Evolutionary conservation across 2,329 filamentous ascomycete genomes (phyloP).

Genomic region (Cladosporium sp.): DNA sequence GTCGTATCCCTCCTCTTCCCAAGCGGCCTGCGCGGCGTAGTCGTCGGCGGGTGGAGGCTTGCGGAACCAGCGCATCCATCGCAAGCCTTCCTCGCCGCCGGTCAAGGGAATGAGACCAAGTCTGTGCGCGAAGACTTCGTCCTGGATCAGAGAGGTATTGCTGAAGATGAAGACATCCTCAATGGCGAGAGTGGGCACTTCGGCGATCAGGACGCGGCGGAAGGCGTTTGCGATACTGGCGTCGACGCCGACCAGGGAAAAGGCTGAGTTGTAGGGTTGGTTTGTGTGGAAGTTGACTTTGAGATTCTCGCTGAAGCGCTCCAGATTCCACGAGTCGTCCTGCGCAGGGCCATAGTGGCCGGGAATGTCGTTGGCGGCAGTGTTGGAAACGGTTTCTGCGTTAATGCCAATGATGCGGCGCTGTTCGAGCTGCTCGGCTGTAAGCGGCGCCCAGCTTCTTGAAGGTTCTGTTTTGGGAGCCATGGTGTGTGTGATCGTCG

Average conservation of each 20-base stretch:
- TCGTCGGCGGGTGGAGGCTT: constrained; percentile 60
- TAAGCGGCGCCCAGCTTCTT: constrained; percentile 31
- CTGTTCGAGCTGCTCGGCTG: constrained; percentile 55
- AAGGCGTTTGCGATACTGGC: constrained; percentile 95
- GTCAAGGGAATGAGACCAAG: constrained; percentile 88
- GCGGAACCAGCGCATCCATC: constrained; percentile 77
- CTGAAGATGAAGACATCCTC: constrained; percentile 91
- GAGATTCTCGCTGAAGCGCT: constrained; percentile 69
- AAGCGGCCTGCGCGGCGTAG: constrained; percentile 40
- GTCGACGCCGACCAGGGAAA: constrained; percentile 89
- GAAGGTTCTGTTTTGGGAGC: constrained; percentile 3
- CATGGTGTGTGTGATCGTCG: constrained; percentile 1
- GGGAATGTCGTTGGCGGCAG: constrained; percentile 86
- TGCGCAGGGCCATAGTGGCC: constrained; percentile 80
- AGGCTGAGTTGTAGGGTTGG: constrained; percentile 69
- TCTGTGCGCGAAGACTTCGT: constrained; percentile 89
- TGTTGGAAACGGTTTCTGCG: constrained; percentile 84
- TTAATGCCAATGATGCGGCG: constrained; percentile 85
- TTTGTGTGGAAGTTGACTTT: constrained; percentile 81
- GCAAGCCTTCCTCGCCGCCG: constrained; percentile 71
- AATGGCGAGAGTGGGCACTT: constrained; percentile 91
- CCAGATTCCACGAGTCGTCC: constrained; percentile 73
- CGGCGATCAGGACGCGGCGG: constrained; percentile 89
- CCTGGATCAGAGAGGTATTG: constrained; percentile 97
- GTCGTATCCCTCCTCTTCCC: constrained; percentile 44